These are phyloP conservation scores for Gilbertella persicaria DNA, from an alignment of 371 early-diverging fungal species.

Conservation along the genomic window DNA sequence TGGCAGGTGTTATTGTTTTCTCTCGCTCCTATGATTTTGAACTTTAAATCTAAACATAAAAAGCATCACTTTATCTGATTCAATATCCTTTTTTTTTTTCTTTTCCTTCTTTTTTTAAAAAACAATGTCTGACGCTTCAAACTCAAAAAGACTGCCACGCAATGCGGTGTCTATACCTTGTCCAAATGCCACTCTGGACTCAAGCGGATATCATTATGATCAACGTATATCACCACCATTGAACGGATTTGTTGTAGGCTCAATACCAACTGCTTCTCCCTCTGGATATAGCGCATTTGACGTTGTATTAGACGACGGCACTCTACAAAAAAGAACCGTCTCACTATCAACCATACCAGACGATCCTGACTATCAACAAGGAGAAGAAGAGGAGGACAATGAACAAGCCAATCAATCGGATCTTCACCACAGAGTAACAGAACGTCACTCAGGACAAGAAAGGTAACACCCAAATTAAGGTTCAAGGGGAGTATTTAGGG, in stretches of 20 bases:
- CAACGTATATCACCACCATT: slow-evolving; percentile 5
- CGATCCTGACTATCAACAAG: background rate
- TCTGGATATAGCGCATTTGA: slow-evolving; percentile 27
- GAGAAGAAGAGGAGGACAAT: slow-evolving; percentile 1
- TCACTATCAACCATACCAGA: slow-evolving; percentile 35
- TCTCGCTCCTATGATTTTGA: no score
- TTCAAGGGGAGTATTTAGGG: background rate
- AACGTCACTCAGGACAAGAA: slow-evolving; percentile 1
- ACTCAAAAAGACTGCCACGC: slow-evolving; percentile 15
- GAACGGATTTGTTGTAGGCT: slow-evolving; percentile 4
- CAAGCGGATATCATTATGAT: no score
- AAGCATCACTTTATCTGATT: no score
- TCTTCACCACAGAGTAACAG: background rate
- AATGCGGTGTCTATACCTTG: slow-evolving; percentile 26
- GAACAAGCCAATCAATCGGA: background rate
- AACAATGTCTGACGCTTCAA: slow-evolving; percentile 15
- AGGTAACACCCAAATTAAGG: background rate
- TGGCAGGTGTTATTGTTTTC: no score
- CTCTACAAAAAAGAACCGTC: slow-evolving; percentile 29
- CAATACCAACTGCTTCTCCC: slow-evolving; percentile 20
- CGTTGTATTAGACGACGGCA: slow-evolving; percentile 40
- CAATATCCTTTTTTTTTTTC: slow-evolving; percentile 1
- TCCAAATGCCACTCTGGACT: background rate
- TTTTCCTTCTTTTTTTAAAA: background rate
- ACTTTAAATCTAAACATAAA: no score